These are phyloP conservation scores for Leptodermis oblonga DNA, from an alignment of 257 asterid species.

Conservation along the genomic window DNA sequence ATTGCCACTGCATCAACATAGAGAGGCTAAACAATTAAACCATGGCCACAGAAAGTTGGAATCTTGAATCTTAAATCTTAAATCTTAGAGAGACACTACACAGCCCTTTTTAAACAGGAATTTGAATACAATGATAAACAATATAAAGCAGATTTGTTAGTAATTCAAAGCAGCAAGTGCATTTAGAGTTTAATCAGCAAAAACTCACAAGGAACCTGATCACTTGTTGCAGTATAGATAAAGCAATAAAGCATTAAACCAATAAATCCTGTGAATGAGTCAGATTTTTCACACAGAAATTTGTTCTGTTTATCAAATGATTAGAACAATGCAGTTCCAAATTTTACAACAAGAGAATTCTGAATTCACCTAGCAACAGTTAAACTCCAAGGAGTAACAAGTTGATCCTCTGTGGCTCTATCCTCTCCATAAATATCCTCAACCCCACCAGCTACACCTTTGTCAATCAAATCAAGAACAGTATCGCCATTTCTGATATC, in stretches of 20 bases:
- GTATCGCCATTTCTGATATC: slow-evolving; percentile 53
- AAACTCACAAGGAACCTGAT: background rate
- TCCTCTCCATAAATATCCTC: slow-evolving; percentile 82
- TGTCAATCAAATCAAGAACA: slow-evolving; percentile 56
- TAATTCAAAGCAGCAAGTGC: background rate
- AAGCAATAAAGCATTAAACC: background rate
- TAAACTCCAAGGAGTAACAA: slow-evolving; percentile 78
- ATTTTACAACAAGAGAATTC: background rate
- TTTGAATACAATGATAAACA: background rate
- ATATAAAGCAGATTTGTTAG: too few relatives aligned
- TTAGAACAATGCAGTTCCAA: background rate
- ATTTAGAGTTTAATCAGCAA: background rate
- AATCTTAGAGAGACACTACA: too few relatives aligned
- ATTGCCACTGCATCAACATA: slow-evolving; percentile 48
- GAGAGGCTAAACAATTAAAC: background rate
- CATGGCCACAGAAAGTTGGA: background rate
- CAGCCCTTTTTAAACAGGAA: too few relatives aligned
- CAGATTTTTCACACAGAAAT: background rate
- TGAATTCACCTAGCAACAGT: slow-evolving; percentile 74
- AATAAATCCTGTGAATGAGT: background rate
- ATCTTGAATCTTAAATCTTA: too few relatives aligned
- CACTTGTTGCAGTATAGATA: background rate
- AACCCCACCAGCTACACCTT: slow-evolving; percentile 83
- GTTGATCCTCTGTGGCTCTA: slow-evolving; percentile 79
- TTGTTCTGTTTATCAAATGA: background rate